phyloP scores from a whole-genome alignment of 352 stramenopile genomes.

The Elongisporangium anandrum region DNA sequence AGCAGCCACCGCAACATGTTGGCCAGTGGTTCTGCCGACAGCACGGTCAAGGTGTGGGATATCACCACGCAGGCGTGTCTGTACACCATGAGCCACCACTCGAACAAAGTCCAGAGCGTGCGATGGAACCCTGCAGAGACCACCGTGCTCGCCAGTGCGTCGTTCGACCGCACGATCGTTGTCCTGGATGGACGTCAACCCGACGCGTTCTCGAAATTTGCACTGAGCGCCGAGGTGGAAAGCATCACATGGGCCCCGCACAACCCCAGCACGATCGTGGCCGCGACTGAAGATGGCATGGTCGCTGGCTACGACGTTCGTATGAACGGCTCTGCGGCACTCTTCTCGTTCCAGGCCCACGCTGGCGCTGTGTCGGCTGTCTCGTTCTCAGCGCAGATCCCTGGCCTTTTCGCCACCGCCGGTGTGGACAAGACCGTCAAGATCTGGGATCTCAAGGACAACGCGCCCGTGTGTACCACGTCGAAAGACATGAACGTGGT shows the following conservation, averaged over 20 bases:
- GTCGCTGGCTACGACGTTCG: conserved; percentile 95
- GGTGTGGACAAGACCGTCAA: conserved; percentile 98
- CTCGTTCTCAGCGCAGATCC: conserved; percentile 80
- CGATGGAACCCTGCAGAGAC: conserved; percentile 96
- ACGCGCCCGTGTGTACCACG: conserved; percentile 70
- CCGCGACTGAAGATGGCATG: conserved; percentile 92
- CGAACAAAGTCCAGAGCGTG: conserved; percentile 97
- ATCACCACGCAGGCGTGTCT: conserved; percentile 91
- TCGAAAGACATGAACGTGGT: conserved; percentile 92
- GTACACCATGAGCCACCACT: conserved; percentile 97
- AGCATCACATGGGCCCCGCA: conserved; percentile 93
- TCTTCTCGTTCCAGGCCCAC: conserved; percentile 93
- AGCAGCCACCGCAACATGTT: conserved; percentile 95
- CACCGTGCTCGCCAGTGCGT: conserved; percentile 93
- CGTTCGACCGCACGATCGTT: conserved; percentile 93
- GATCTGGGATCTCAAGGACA: conserved; percentile 93
- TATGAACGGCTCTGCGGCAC: conserved; percentile 87
- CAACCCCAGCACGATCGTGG: conserved; percentile 90
- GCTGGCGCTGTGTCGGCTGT: conserved; percentile 82
- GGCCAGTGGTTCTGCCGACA: conserved; percentile 96
- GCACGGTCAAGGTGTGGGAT: conserved; percentile 97
- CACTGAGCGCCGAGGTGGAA: conserved; percentile 86
- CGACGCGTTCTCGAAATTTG: conserved; percentile 77
- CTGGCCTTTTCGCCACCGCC: conserved; percentile 94
- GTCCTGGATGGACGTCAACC: conserved; percentile 92